Percentiles rank a stretch among this genome's conserved stretches.
Conservation (phyloP, 768 basidiomycete genomes). For the Amanita thiersii region DNA sequence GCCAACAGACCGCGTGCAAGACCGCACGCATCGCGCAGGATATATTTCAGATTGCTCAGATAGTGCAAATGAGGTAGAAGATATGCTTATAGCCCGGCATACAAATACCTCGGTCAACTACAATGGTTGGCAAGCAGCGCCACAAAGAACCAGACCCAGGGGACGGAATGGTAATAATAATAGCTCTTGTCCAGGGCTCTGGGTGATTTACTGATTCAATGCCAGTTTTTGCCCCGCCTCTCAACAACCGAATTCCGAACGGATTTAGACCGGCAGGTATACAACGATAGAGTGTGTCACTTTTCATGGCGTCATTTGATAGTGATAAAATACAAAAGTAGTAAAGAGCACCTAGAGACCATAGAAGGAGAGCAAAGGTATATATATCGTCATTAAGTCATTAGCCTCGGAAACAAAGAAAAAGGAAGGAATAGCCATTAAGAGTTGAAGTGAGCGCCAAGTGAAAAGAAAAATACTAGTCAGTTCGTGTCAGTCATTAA, state of each 20-base stretch:
- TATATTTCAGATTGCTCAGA: slow-evolving; percentile 52
- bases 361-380: too few species aligned
- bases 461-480: too few species aligned
- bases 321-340: slow-evolving; percentile 6
- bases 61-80: slow-evolving; percentile 69
- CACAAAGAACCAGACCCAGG: neutral
- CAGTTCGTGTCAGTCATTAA: slow-evolving; percentile 22
- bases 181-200: too few species aligned
- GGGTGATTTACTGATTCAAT: neutral
- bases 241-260: slow-evolving; percentile 25
- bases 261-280: slow-evolving; percentile 40
- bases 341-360: too few species aligned
- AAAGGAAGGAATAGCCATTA: too few species aligned
- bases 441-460: too few species aligned
- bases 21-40: slow-evolving; percentile 32
- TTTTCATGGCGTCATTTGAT: slow-evolving; percentile 10
- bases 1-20: slow-evolving; percentile 37
- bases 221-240: slow-evolving; percentile 35
- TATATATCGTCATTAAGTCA: too few species aligned
- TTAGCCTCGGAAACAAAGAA: too few species aligned
- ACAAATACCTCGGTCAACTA: slow-evolving; percentile 1
- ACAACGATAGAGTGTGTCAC: slow-evolving; percentile 8
- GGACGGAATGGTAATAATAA: slow-evolving; percentile 2
- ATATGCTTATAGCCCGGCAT: slow-evolving; percentile 33
- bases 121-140: neutral